Evolutionary conservation across 2,329 filamentous ascomycete species (phyloP).

Genomic region (Aspergillus fumigatus): DNA sequence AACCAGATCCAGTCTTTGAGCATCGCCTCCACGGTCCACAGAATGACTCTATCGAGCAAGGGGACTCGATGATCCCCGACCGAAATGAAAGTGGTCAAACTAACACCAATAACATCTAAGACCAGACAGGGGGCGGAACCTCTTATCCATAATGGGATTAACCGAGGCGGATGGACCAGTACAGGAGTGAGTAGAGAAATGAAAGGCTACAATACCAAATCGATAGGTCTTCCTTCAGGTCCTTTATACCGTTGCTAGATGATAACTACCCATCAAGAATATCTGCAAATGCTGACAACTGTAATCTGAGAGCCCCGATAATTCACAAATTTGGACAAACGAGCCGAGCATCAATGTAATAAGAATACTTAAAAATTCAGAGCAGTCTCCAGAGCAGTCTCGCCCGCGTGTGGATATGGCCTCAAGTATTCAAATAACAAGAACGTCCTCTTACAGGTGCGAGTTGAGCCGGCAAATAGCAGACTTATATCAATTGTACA

Average conservation of each 20-base stretch:
- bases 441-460: background rate
- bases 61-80: constrained; percentile 16
- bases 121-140: background rate
- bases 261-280: background rate
- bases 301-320: background rate
- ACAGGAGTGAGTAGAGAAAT: background rate
- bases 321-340: background rate
- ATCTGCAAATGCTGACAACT: background rate
- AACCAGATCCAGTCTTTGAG: constrained; percentile 87
- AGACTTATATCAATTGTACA: background rate
- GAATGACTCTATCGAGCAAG: constrained; percentile 38
- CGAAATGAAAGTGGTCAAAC: constrained; percentile 46
- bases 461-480: background rate
- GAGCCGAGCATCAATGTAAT: background rate
- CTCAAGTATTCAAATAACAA: background rate
- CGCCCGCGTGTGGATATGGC: background rate
- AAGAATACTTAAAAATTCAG: background rate
- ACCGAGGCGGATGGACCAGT: background rate
- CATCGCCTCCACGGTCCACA: constrained; percentile 71
- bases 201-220: background rate
- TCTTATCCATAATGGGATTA: background rate
- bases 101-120: constrained; percentile 15
- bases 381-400: background rate
- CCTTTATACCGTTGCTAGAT: background rate
- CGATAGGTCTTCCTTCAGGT: background rate